phyloP scores from a whole-genome alignment of 805 yeast species.

The Priceomyces medius region DNA sequence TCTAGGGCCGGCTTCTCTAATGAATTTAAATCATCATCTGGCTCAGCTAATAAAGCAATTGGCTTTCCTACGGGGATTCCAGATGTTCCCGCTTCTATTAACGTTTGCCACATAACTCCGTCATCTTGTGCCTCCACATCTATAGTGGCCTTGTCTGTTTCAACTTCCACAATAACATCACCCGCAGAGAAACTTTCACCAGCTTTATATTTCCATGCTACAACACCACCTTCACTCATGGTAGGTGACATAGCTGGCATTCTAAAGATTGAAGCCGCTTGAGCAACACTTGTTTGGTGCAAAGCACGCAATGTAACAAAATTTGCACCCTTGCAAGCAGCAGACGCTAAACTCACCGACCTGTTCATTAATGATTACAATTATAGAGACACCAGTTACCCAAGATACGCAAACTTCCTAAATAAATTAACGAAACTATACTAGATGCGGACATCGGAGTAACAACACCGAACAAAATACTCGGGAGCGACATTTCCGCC shows the following conservation, averaged over 20 bases:
- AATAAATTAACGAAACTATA: neutral
- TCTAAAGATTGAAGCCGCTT: slow-evolving; percentile 53
- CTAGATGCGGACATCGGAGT: slow-evolving; percentile 6
- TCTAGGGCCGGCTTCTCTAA: slow-evolving; percentile 57
- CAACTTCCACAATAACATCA: slow-evolving; percentile 79
- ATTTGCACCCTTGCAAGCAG: slow-evolving; percentile 2
- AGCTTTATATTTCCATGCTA: slow-evolving; percentile 77
- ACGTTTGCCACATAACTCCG: slow-evolving; percentile 80
- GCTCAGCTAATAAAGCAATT: slow-evolving; percentile 87
- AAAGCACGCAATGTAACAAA: slow-evolving; percentile 1
- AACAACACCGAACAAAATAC: slow-evolving; percentile 7
- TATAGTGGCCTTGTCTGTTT: slow-evolving; percentile 80
- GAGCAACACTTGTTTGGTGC: slow-evolving; percentile 3
- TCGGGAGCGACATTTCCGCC: slow-evolving; percentile 12
- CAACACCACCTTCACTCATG: slow-evolving; percentile 93
- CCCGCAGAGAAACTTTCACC: slow-evolving; percentile 77
- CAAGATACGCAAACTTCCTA: neutral
- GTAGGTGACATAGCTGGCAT: slow-evolving; percentile 99
- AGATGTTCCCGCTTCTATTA: slow-evolving; percentile 68
- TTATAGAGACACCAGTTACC: neutral
- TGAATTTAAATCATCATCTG: slow-evolving; percentile 72
- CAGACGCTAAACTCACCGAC: slow-evolving; percentile 4
- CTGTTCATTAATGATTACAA: slow-evolving; percentile 3
- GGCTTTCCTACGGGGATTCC: slow-evolving; percentile 84
- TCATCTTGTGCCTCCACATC: slow-evolving; percentile 91